Conservation (phyloP, 495 filamentous ascomycete genomes). For the Neurospora sublineolata region DNA sequence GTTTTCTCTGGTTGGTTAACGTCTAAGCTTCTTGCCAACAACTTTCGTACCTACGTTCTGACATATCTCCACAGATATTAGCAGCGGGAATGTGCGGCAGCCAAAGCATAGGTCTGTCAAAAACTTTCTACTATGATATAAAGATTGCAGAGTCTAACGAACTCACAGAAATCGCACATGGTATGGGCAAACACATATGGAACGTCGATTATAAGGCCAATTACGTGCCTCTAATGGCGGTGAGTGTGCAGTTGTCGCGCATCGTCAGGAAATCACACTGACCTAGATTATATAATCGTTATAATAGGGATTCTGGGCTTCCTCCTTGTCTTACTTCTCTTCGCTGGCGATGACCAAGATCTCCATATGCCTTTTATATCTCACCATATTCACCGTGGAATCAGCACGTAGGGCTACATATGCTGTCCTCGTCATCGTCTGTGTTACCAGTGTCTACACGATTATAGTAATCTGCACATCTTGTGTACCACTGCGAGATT, state of each 20-base stretch:
- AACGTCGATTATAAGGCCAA: conserved; percentile 6
- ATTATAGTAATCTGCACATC: conserved; percentile 6
- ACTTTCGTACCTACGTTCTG: not conserved
- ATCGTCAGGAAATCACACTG: not conserved
- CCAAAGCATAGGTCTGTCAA: conserved; percentile 2
- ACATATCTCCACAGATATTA: conserved; percentile 3
- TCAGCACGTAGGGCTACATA: conserved; percentile 11
- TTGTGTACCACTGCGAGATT: conserved; percentile 19
- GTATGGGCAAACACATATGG: conserved; percentile 14
- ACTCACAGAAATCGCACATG: conserved; percentile 8
- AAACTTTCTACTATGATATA: not conserved
- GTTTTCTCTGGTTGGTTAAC: conserved; percentile 9
- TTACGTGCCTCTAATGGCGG: conserved; percentile 1
- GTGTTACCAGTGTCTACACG: conserved; percentile 5
- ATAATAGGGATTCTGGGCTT: conserved; percentile 13
- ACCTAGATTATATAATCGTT: not conserved
- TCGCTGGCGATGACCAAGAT: conserved; percentile 15
- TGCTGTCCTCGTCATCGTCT: conserved; percentile 9
- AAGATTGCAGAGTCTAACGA: not conserved
- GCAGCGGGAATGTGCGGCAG: conserved; percentile 1
- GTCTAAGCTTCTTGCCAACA: not conserved
- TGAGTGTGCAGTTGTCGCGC: conserved; percentile 1
- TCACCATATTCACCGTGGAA: conserved; percentile 18
- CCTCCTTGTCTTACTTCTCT: conserved; percentile 10
- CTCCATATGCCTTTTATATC: conserved; percentile 19